Conservation (phyloP, 805 yeast species). For the Nakazawaea wickerhamii region DNA sequence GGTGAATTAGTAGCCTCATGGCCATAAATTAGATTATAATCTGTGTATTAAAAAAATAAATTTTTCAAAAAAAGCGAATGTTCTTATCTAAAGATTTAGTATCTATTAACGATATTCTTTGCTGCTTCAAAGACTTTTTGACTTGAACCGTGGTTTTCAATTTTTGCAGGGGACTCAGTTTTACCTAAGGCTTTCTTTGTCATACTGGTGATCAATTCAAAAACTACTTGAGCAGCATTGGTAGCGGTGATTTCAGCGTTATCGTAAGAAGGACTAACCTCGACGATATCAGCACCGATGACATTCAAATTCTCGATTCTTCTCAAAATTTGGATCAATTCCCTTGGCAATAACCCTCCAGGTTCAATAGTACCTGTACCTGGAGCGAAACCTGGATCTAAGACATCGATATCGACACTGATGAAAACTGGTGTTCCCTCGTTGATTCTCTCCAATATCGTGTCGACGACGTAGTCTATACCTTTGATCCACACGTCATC, state of each 20-base stretch:
- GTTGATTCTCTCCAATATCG: constrained; percentile 51
- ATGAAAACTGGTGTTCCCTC: constrained; percentile 64
- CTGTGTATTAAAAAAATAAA: background rate
- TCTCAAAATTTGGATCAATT: constrained; percentile 43
- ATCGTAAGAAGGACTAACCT: constrained; percentile 61
- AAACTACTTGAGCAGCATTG: constrained; percentile 68
- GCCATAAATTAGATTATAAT: constrained; percentile 6
- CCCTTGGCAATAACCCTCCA: constrained; percentile 55
- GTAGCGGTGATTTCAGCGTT: constrained; percentile 60
- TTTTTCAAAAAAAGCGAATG: too few relatives aligned
- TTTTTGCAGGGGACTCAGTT: constrained; percentile 17
- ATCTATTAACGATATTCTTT: constrained; percentile 5
- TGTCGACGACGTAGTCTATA: constrained; percentile 42
- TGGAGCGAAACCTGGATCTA: constrained; percentile 53
- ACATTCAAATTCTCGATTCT: constrained; percentile 37
- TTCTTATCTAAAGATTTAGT: background rate
- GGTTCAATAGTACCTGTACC: constrained; percentile 59
- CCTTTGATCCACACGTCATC: constrained; percentile 74
- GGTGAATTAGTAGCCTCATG: constrained; percentile 23
- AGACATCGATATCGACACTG: constrained; percentile 69
- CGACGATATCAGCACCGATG: constrained; percentile 54
- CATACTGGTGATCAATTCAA: constrained; percentile 69
- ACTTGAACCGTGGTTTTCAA: background rate
- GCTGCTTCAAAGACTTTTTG: constrained; percentile 9
- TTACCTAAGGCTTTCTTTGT: constrained; percentile 41